Evolutionary conservation across 345 rosid genomes (phyloP), one percentile per base, ranked within the genome.

Genomic region (Eucalyptus sideroxylon): DNA sequence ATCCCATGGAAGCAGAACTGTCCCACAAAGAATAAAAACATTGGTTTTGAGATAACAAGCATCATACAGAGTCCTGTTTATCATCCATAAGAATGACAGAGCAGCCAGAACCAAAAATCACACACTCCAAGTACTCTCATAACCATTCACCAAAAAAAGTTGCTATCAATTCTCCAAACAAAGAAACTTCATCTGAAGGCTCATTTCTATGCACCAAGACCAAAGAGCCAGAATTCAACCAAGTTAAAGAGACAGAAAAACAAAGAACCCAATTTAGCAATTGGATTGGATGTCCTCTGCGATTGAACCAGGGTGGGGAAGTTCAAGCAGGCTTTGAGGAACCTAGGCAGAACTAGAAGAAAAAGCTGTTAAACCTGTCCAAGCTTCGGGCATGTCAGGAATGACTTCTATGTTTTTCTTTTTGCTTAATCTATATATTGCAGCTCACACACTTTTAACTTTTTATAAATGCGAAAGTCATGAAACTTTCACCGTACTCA

Each of bases 1-100:
- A 88, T 72, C 92, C 94, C 98, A 94, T 96, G 42, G 19, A 23
- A 47, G 23, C 21, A 59, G 42, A 31, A 34, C 87, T 15, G 62
- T 44, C 90, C 87, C 85, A 62, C 72, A 88, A 42, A 88, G 44
- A 53, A 37, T 6, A 37, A 83, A 80, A 82, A 53, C 23, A 30
- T 56, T 26, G 45, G 40, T 42, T 51, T n/a, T 9, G 1, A 40
- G 14, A 37, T 3, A 14, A 81, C 89, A 82, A 30, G 55, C 45
- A 83, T 80, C 65, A 77, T 72, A 72, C 44, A 34, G 7, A 72
- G 40, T 34, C 82, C 44, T 72, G 44, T 72, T 37, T 34, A 34
- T 5, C 27, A 72, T 72, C 83, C 83, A 72, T 72, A 72, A 19
- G 83, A 72, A 72, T 0, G 45, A 37, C 15, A 37, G 24, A 77